A percentile compares a stretch with the other conserved stretches of the same genome.
phyloP scores from a whole-genome alignment of 495 filamentous ascomycete genomes.

The Hypoxylon rickii region DNA sequence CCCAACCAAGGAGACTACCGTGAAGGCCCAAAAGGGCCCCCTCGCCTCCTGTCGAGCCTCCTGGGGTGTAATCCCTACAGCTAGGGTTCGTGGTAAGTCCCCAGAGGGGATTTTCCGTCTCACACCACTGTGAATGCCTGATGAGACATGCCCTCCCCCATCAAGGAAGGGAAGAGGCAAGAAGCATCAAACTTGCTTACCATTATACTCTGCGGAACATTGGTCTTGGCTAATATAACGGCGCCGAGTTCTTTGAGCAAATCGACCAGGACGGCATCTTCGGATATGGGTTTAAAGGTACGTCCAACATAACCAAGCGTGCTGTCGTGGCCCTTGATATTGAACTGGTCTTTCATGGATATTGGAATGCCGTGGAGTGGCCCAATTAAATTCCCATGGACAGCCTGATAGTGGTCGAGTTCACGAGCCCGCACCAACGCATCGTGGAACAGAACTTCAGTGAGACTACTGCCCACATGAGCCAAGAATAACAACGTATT shows the following conservation, averaged over 20 bases:
- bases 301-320: slow-evolving; percentile 75
- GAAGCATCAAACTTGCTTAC: slow-evolving; percentile 45
- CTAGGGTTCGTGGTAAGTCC: slow-evolving; percentile 76
- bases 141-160: slow-evolving; percentile 1
- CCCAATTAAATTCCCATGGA: slow-evolving; percentile 54
- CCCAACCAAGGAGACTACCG: slow-evolving; percentile 77
- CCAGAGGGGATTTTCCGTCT: slow-evolving; percentile 80
- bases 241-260: slow-evolving; percentile 79
- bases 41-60: slow-evolving; percentile 83
- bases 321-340: slow-evolving; percentile 74
- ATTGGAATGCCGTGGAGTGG: slow-evolving; percentile 77
- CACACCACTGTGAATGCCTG: slow-evolving; percentile 54
- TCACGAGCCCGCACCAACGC: slow-evolving; percentile 62
- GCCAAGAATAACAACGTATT: background rate
- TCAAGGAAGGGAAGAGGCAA: background rate
- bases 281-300: slow-evolving; percentile 51
- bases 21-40: slow-evolving; percentile 73
- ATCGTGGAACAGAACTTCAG: slow-evolving; percentile 62
- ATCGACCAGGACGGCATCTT: slow-evolving; percentile 69
- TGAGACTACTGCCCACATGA: slow-evolving; percentile 54
- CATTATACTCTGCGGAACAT: slow-evolving; percentile 80
- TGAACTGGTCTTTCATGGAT: slow-evolving; percentile 77
- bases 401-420: slow-evolving; percentile 60
- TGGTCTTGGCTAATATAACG: slow-evolving; percentile 83
- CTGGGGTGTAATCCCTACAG: slow-evolving; percentile 73